Conservation (phyloP, 1,284 basidiomycete genomes). For the Rhodotorula glutinis region DNA sequence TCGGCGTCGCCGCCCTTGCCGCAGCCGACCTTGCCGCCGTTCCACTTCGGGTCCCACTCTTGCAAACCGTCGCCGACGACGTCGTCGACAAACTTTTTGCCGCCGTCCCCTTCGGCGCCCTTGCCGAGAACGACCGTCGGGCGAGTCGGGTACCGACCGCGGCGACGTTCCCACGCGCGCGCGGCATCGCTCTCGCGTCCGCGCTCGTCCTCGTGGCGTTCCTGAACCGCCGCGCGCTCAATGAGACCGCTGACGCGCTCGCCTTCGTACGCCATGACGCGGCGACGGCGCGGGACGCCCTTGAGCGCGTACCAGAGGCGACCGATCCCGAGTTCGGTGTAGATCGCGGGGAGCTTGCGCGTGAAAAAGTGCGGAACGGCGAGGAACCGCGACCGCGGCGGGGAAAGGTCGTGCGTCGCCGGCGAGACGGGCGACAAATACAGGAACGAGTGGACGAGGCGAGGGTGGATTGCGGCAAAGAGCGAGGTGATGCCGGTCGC, state of each 20-base stretch:
- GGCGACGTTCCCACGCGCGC: slow-evolving; percentile 29
- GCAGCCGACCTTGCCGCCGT: slow-evolving; percentile 19
- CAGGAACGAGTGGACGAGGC: slow-evolving; percentile 32
- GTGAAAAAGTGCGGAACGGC: slow-evolving; percentile 27
- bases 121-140: slow-evolving; percentile 27
- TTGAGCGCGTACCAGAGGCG: slow-evolving; percentile 21
- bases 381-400: slow-evolving; percentile 2
- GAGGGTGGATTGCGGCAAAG: slow-evolving; percentile 34
- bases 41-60: slow-evolving; percentile 33
- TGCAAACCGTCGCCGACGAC: slow-evolving; percentile 31
- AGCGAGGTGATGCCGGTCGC: slow-evolving; percentile 27
- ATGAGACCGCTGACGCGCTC: slow-evolving; percentile 25
- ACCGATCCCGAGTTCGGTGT: slow-evolving; percentile 27
- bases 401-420: slow-evolving; percentile 1
- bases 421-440: slow-evolving; percentile 34
- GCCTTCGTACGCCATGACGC: slow-evolving; percentile 27
- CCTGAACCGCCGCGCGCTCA: slow-evolving; percentile 30
- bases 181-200: slow-evolving; percentile 20
- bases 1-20: slow-evolving; percentile 19
- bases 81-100: slow-evolving; percentile 26
- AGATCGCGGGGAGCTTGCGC: slow-evolving; percentile 17
- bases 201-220: slow-evolving; percentile 24
- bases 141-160: slow-evolving; percentile 32
- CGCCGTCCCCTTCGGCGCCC: slow-evolving; percentile 6
- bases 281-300: slow-evolving; percentile 15